Percentiles rank a stretch among this genome's conserved stretches.
Conservation (phyloP, 345 rosid species). For the Leavenworthia alabamica region DNA sequence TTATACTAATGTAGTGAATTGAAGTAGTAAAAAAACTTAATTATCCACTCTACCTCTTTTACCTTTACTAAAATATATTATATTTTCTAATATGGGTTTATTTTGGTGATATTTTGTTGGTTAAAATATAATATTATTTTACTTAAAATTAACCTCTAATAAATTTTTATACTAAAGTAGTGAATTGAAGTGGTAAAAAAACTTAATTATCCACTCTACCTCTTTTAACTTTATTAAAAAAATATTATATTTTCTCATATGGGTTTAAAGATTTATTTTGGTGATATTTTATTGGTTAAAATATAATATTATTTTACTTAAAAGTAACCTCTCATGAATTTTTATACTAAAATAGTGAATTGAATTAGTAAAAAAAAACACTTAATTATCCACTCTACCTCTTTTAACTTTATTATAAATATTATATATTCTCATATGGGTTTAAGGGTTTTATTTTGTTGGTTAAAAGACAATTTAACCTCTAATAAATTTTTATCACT, state of each 20-base stretch:
- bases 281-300: neutral
- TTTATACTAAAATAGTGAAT: neutral
- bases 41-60: neutral
- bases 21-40: neutral
- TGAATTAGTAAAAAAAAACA: neutral
- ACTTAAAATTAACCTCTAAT: neutral
- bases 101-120: constrained; percentile 4
- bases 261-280: neutral
- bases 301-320: neutral
- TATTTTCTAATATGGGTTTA: neutral
- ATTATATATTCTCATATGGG: neutral
- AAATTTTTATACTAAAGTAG: neutral
- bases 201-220: neutral
- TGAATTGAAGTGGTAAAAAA: neutral
- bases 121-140: neutral
- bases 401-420: neutral
- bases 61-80: neutral
- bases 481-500: neutral
- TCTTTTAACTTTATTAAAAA: neutral
- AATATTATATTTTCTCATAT: neutral
- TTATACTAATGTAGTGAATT: neutral
- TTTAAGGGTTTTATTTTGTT: neutral
- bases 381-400: neutral
- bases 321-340: neutral
- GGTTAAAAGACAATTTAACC: neutral